These are phyloP conservation scores for Ephemerocybe angulata DNA, from an alignment of 768 basidiomycete species.

Conservation along the genomic window DNA sequence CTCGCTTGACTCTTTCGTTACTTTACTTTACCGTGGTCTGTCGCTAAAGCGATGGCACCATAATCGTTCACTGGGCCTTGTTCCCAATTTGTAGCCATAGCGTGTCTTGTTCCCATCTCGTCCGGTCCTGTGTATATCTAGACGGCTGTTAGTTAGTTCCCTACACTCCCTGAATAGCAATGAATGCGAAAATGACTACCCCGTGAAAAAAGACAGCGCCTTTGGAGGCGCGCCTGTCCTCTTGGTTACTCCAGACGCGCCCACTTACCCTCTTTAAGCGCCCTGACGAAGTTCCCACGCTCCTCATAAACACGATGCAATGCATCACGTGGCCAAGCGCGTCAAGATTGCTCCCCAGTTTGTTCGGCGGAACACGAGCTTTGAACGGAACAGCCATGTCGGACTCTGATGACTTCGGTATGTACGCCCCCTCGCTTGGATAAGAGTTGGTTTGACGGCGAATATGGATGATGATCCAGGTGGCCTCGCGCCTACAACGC, in stretches of 20 bases:
- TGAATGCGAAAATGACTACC: too few species aligned
- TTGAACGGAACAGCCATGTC: conserved; percentile 12
- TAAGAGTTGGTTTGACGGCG: too few species aligned
- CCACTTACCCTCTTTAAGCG: too few species aligned
- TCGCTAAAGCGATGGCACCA: neutral
- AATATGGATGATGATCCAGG: conserved; percentile 7
- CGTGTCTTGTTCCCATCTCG: neutral
- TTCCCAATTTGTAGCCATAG: conserved; percentile 1
- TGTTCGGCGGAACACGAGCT: neutral
- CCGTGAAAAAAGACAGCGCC: too few species aligned
- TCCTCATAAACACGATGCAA: neutral
- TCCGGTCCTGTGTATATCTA: neutral
- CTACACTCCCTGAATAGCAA: neutral
- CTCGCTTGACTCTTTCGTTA: too few species aligned
- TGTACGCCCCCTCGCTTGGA: neutral
- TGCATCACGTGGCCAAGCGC: conserved; percentile 3
- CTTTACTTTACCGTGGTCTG: neutral
- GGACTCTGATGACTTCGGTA: conserved; percentile 20
- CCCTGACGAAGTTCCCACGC: neutral
- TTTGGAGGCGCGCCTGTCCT: too few species aligned
- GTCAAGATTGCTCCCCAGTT: neutral
- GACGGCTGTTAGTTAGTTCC: neutral
- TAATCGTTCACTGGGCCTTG: neutral
- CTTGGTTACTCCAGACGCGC: too few species aligned
- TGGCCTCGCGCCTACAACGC: conserved; percentile 21